Base-by-base conservation (phyloP, 163 green algal species). In the Prototheca stagnorum region DNA sequence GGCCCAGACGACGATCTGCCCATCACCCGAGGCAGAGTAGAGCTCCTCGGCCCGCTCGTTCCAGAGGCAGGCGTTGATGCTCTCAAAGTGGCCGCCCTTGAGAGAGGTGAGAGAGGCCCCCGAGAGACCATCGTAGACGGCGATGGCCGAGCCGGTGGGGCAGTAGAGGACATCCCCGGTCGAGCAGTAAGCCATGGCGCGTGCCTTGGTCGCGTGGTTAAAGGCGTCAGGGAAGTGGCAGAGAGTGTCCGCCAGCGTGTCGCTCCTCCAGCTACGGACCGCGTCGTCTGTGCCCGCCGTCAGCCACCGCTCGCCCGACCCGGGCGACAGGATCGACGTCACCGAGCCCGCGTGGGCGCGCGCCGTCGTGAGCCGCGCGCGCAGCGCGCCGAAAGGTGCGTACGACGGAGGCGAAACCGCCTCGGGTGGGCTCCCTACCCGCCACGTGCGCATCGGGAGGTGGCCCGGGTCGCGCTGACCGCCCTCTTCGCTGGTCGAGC, bases 241-340 rank as follows among this genome's bases (percentile, higher is more conserved):
- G 33, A 93, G 65, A 41, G 53, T 39, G 64, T 90, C 74, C 23
- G 68, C 55, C 22, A 54, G 27, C 5, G 22, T 55, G 15, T 44
- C 8, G 1, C 67, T 48, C 54, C 93, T 79, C 85, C 85, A 95
- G 40, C 88, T 62, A 14, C 77, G 56, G 35, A 93, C 39, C 1
- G 68, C 53, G 20, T 61, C 69, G 62, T 94, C 85, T 3, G 64
- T 77, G 39, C 77, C 85, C 12, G 72, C 68, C n/a, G 57, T 80
- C 3, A 92, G 22, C 49, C 74, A 74, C 51, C 58, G 57, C n/a
- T 82, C 48, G 0, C 76, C 79, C 46, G 84, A 64, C 3, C 66
- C 62, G 0, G 70, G 79, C 2, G 65, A 56, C 50, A 68, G 40
- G 14, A 91, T 35, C 11, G 61, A 60, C 2, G 75, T 89, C 19